Evolutionary conservation across 148 eudicot species (phyloP).

Genomic region (Hydrangea macrophylla): DNA sequence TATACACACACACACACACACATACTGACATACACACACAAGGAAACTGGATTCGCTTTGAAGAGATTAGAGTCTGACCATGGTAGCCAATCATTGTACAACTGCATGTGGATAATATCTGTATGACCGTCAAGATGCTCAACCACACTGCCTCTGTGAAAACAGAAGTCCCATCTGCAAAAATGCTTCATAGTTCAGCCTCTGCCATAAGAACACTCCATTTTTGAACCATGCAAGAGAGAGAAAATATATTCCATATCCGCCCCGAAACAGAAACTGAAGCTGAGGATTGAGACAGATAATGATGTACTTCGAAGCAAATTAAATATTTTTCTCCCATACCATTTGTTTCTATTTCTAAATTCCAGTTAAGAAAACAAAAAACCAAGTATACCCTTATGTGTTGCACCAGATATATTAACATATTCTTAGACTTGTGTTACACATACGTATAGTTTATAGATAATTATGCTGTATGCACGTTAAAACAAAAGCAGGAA

Average conservation of each 20-base stretch:
- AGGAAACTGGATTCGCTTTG: neutral
- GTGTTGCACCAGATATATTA: neutral
- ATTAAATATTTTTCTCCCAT: neutral
- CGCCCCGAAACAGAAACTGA: neutral
- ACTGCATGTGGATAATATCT: constrained; percentile 57
- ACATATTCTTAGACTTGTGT: neutral
- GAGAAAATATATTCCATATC: neutral
- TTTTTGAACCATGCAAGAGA: too few species aligned
- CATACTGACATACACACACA: neutral
- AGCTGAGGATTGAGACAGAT: neutral
- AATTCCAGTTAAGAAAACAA: neutral
- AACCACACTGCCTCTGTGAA: constrained; percentile 50
- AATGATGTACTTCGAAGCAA: neutral
- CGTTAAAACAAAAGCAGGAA: too few species aligned
- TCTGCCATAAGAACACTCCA: constrained; percentile 2
- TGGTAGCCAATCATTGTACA: constrained; percentile 60
- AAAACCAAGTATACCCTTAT: neutral
- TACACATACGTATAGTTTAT: neutral
- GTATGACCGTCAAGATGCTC: constrained; percentile 82
- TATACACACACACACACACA: too few species aligned
- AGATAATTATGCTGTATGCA: neutral
- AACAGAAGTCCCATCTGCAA: constrained; percentile 84
- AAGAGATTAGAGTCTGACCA: constrained; percentile 37
- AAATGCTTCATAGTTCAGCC: neutral
- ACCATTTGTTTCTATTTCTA: neutral